Evolutionary conservation across 768 basidiomycete species (phyloP), one percentile per base, ranked within the genome.

Genomic region (Pulveroboletus sp.): DNA sequence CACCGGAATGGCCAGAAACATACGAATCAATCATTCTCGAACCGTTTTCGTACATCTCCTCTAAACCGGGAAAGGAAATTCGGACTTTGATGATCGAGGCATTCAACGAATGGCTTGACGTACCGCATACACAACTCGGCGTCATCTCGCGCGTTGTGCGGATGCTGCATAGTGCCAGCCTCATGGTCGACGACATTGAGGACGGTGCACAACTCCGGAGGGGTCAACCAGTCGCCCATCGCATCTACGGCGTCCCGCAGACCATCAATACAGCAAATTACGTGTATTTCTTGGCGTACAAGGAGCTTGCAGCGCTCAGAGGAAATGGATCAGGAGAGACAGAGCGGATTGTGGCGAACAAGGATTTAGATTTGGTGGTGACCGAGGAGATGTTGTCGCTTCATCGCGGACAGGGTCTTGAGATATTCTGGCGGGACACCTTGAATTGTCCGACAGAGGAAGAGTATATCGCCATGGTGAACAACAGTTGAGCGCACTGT

Each of bases 231-330:
- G 61, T 94, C 20, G 82, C 91, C 0, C 94, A 99, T 72, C 91
- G 90, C 72, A 95, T 99, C 56, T 99, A 95, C 59, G 95, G 95
- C 2, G 72, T 97, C 3, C 92, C 95, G 0, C 95, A 97, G 63
- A 97, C 95, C 0, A 94, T 99, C 71, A 99, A 99, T 65, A 84
- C 87, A 0, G 95, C 95, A 1, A 97, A 97, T 63, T 98, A 97
- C 56, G 92, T 94, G 24, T 97, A 95, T 64, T 99, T 98, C 62
- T 79, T 92, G 36, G 95, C 94, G 0, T 94, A 86, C 64, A 79
- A 92, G 56, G 90, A 95, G 55, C 77, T 97, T 1, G 53, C 66
- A 0, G 55, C 42, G 20, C 25, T 66, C 20, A 58, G 66, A 9
- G 39, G 32, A 23, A 42, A 50, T 2, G 39, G 34, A 9, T 6